Percentiles rank a stretch among this genome's conserved stretches.
Evolutionary conservation across 2,329 filamentous ascomycete genomes (phyloP).

Genomic region (Neoscytalidium dimidiatum): DNA sequence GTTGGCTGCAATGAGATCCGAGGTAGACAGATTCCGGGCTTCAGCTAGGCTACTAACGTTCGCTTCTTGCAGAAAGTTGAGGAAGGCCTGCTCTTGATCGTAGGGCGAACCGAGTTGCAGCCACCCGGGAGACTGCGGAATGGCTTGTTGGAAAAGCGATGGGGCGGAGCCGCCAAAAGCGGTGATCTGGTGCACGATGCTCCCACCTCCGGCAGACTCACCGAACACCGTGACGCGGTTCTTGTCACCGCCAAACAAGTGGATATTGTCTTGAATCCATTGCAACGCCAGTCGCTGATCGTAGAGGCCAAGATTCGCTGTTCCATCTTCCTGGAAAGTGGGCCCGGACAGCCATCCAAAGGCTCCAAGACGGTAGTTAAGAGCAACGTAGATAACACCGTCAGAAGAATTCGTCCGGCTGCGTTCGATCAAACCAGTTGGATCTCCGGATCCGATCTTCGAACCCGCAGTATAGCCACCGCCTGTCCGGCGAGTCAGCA

Average conservation of each 20-base stretch:
- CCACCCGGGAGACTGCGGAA: constrained; percentile 46
- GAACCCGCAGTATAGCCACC: constrained; percentile 47
- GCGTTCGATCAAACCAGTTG: constrained; percentile 42
- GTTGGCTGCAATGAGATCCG: constrained; percentile 37
- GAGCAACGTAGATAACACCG: constrained; percentile 47
- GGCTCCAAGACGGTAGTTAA: constrained; percentile 52
- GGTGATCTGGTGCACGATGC: constrained; percentile 32
- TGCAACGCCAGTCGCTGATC: constrained; percentile 43
- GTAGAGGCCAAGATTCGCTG: constrained; percentile 36
- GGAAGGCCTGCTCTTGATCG: constrained; percentile 34
- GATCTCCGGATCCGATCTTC: constrained; percentile 38
- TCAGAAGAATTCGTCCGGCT: constrained; percentile 26
- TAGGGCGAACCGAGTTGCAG: constrained; percentile 29
- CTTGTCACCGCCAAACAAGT: constrained; percentile 41
- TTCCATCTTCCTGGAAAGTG: constrained; percentile 36
- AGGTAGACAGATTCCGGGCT: constrained; percentile 33
- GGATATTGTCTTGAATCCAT: constrained; percentile 43
- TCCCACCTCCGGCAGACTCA: constrained; percentile 40
- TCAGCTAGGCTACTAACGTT: constrained; percentile 37
- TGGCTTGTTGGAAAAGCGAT: constrained; percentile 39
- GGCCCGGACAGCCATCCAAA: constrained; percentile 38
- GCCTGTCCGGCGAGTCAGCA: constrained; percentile 24
- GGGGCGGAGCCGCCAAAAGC: constrained; percentile 40
- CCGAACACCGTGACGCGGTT: constrained; percentile 41
- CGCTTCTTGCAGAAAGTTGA: constrained; percentile 32